phyloP scores from a whole-genome alignment of 805 yeast genomes.

The Metschnikowia shivogae region DNA sequence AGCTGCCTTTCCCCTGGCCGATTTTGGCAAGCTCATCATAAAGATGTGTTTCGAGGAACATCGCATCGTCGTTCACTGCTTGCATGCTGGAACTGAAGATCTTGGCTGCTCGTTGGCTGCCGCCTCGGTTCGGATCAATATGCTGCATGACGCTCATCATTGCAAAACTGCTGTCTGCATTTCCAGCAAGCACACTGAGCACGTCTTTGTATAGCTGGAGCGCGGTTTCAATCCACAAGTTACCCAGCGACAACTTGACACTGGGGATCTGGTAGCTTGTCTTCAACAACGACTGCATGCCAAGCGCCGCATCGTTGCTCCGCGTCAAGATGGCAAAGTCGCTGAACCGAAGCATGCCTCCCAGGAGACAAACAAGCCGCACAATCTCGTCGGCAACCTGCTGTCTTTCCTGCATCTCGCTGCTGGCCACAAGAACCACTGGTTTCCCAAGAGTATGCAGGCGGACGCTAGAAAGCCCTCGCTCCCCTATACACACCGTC shows the following conservation, averaged over 20 bases:
- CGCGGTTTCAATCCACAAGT: constrained; percentile 14
- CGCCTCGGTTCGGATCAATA: constrained; percentile 24
- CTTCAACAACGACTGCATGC: constrained; percentile 12
- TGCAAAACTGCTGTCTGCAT: constrained; percentile 30
- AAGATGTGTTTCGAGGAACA: constrained; percentile 13
- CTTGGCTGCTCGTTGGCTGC: constrained; percentile 23
- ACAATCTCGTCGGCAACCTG: constrained; percentile 15
- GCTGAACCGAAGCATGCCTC: constrained; percentile 13
- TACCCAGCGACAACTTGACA: constrained; percentile 14
- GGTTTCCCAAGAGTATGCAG: constrained; percentile 7
- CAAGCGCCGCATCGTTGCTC: constrained; percentile 13
- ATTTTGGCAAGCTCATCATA: constrained; percentile 8
- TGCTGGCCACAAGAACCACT: constrained; percentile 5
- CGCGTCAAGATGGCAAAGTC: constrained; percentile 17
- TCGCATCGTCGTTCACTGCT: constrained; percentile 1
- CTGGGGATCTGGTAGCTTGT: constrained; percentile 10
- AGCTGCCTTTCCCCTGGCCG: not conserved
- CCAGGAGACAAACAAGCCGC: constrained; percentile 18
- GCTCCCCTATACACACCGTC: constrained; percentile 11
- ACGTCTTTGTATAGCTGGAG: constrained; percentile 13
- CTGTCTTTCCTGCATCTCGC: constrained; percentile 5
- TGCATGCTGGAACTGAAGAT: constrained; percentile 22
- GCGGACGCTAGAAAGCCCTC: constrained; percentile 6
- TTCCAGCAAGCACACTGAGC: constrained; percentile 20
- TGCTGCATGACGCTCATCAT: constrained; percentile 25